Base-by-base conservation (phyloP, 2,329 filamentous ascomycete species). In the Talaromyces funiculosus region DNA sequence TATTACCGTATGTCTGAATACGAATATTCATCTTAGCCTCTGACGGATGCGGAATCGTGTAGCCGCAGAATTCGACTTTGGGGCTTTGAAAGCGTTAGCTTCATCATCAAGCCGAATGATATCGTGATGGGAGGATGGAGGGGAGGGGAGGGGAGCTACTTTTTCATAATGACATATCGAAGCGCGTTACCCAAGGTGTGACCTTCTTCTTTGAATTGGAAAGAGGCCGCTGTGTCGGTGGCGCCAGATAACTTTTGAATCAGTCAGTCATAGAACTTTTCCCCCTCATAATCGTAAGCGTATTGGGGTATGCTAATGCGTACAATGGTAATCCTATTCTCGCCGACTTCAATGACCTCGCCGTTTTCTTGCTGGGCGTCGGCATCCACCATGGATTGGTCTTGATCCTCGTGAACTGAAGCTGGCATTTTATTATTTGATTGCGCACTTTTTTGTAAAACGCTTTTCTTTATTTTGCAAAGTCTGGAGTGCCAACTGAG, bases 141-240 rank as follows among this genome's bases (percentile, higher is more conserved):
- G 9, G 12, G 56, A 37, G 55, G 20, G 10, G 31, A 51, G 66
- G n/a, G n/a, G n/a, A n/a, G n/a, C n/a, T 80, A 97, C 93, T 99
- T 99, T 79, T 97, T 97, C 90, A 96, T 97, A 70, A 99, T 95
- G 64, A 97, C 89, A 73, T 92, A 97, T 70, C 94, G 85, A 68
- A 99, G 78, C 9, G 92, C 91, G 76, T 99, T 99, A 29, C 94
- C 94, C 57, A 99, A 81, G 0, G 94, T 99, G 76, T 99, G 94
- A 45, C 95, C 92, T 78, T 99, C 94, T 49, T 90, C 87, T 62
- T 90, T 86, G 69, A 99, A 96, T 73, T 97, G 90, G 73, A 97
- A 99, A 16, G 92, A 96, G 31, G 94, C 94, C 4, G 92, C 92
- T 8, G 89, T 93, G 54, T 93, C 89, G 16, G 77, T 89, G 59